phyloP scores from a whole-genome alignment of 2,329 filamentous ascomycete genomes.

The Aspergillus candidus region DNA sequence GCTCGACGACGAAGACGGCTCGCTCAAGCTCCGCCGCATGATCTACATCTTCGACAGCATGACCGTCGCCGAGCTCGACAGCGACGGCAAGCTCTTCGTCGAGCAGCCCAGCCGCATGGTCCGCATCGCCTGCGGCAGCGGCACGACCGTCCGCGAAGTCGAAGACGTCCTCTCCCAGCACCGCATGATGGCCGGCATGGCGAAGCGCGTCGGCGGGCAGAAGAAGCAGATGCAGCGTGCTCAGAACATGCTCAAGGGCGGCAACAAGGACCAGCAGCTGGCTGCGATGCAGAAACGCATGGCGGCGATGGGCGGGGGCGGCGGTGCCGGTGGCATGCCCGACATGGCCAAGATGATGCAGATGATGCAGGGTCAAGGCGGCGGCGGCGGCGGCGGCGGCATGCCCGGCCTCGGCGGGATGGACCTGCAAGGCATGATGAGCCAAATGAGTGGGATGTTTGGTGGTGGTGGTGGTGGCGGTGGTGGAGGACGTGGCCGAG shows the following conservation, averaged over 20 bases:
- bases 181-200: slow-evolving; percentile 98
- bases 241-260: slow-evolving; percentile 83
- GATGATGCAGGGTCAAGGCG: slow-evolving; percentile 76
- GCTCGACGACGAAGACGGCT: slow-evolving; percentile 96
- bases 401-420: slow-evolving; percentile 55
- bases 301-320: slow-evolving; percentile 80
- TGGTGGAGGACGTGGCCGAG: slow-evolving; percentile 28
- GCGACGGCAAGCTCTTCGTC: slow-evolving; percentile 88
- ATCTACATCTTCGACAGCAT: slow-evolving; percentile 98
- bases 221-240: slow-evolving; percentile 97
- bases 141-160: slow-evolving; percentile 85
- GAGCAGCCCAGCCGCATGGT: slow-evolving; percentile 92
- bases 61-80: slow-evolving; percentile 92
- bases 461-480: slow-evolving; percentile 45
- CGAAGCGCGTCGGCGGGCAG: slow-evolving; percentile 96
- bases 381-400: slow-evolving; percentile 58
- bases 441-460: slow-evolving; percentile 64
- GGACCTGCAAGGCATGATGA: slow-evolving; percentile 67
- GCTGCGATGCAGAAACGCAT: slow-evolving; percentile 95
- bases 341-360: slow-evolving; percentile 94
- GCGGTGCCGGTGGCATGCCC: slow-evolving; percentile 61
- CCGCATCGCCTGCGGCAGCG: slow-evolving; percentile 79
- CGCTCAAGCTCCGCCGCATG: slow-evolving; percentile 90
- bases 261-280: slow-evolving; percentile 87
- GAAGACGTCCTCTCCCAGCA: slow-evolving; percentile 97